Evolutionary conservation across 108 stramenopile genomes (phyloP), one percentile per base, ranked within the genome.

Genomic region (Hondaea fermentalgiana): DNA sequence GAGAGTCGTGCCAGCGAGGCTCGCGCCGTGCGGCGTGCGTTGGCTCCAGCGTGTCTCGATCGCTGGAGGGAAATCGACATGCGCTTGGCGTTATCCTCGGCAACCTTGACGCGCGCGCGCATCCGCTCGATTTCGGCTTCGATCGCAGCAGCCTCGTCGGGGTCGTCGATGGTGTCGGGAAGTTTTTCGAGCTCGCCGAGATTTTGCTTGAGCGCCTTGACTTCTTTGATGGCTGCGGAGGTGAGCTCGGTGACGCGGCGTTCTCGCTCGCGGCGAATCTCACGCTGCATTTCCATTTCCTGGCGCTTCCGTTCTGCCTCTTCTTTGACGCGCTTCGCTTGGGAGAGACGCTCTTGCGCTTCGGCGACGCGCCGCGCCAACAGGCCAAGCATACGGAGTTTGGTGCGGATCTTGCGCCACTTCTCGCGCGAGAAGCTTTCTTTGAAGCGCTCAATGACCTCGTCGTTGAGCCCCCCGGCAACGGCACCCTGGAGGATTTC

Each of bases 401-500:
- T 83, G 44, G n/a, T 16, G 49, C 19, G 72, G 51, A 83, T 23
- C 5, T 3, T 25, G 23, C 44, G 51, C 72, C 72, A 83, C 23
- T 14, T 21, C 1, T 25, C 44, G 44, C 72, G 44, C 51, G 44
- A 25, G 51, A 83, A 83, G 72, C 49, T 51, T n/a, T 83, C 49
- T 6, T 23, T 47, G 72, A 83, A 83, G 72, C 72, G 72, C 19
- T 47, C 51, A 28, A 42, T 23, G 28, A 53, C 51, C 51, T 83
- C 72, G 49, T 83, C 72, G 51, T 23, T 28, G 49, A 83, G 72
- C 5, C 45, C 51, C 16, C 72, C 72, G 49, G 44, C 21, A 5
- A 90, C 35, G 35, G 89, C 83, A 1, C 95, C 94, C 91, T 95
- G 89, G 28, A 95, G 91, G 29, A 88, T 87, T 12, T 90, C 91